Base-by-base conservation (phyloP, 352 stramenopile species). In the Globisporangium megalacanthum region DNA sequence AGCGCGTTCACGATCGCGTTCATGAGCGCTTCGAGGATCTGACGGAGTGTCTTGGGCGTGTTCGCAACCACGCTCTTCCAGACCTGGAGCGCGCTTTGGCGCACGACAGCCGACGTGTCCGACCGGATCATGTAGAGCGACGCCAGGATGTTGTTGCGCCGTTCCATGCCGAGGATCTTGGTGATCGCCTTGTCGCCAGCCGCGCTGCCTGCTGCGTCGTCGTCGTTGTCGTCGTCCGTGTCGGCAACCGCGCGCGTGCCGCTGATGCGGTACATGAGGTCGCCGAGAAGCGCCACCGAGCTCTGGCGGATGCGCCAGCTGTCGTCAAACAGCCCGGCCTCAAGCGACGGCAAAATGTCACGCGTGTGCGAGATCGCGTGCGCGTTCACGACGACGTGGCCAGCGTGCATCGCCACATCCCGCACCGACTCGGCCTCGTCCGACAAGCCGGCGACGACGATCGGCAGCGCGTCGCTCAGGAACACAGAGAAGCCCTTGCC, bases 31-130 rank as follows among this genome's bases (percentile, higher is more conserved):
- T 94, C 91, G 54, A 99, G 79, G 71, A 99, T 99, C 70, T 99
- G 96, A 64, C 94, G 88, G 58, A 99, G 72, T 6, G 96, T 98
- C 72, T 93, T 94, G 6, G 96, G 96, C 25, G 97, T 99, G 77
- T 98, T 99, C 45, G 79, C 72, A 5, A 99, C 97, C 29, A 99
- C 92, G 60, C 95, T 99, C 86, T 99, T 99, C 97, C 97, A 99
- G 19, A 96, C 85, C 72, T 99, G 94, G 39, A 99, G 72, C 41
- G 98, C 95, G 56, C 80, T 94, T 68, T 99, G 96, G 15, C 97
- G 93, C 61, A 99, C 98, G 13, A 98, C 84, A 11, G 93, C 83
- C 47, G 90, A 95, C 36, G 89, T 98, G 72, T 99, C 98, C 51
- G 91, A 98, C 50, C 97, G 88, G 60, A 98, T 95, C 68, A 99